Conservation (phyloP, 768 basidiomycete genomes). For the Rhodotorula graminis region DNA sequence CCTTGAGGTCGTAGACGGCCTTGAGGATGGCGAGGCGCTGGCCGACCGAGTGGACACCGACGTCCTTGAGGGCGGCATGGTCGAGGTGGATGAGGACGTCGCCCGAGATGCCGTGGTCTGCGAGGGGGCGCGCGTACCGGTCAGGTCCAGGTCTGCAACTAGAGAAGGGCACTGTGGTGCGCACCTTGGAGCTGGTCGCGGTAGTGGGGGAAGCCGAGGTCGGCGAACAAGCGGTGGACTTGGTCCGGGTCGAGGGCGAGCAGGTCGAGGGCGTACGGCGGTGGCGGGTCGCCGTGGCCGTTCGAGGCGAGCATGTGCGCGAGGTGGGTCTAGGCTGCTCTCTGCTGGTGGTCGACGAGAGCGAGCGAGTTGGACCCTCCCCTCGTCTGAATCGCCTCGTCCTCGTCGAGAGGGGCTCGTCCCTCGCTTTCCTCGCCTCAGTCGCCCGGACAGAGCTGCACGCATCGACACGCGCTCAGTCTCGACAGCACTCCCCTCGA, state of each 20-base stretch:
- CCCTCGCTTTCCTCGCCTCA: too few species aligned
- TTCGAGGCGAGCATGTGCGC: conserved; percentile 13
- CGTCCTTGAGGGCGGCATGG: conserved; percentile 72
- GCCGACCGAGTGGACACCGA: conserved; percentile 85
- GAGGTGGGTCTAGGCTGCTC: too few species aligned
- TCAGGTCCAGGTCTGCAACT: background rate
- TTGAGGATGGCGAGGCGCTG: conserved; percentile 88
- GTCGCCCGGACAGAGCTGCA: too few species aligned
- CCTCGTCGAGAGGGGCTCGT: too few species aligned
- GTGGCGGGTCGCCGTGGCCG: background rate
- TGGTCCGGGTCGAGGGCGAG: conserved; percentile 45
- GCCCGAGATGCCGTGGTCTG: conserved; percentile 88
- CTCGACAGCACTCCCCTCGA: too few species aligned
- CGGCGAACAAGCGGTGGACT: conserved; percentile 71
- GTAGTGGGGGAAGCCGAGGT: conserved; percentile 79
- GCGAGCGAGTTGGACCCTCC: too few species aligned
- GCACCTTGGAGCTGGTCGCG: conserved; percentile 67
- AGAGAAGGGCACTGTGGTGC: conserved; percentile 32
- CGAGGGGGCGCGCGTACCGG: background rate
- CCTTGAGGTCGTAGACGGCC: conserved; percentile 82
- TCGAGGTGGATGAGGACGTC: conserved; percentile 80
- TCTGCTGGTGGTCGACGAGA: too few species aligned
- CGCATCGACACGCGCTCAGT: too few species aligned
- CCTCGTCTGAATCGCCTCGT: too few species aligned
- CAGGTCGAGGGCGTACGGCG: conserved; percentile 1